These are phyloP conservation scores for Sclerotinia sclerotiorum DNA, from an alignment of 2,329 filamentous ascomycete genomes.

Conservation along the genomic window DNA sequence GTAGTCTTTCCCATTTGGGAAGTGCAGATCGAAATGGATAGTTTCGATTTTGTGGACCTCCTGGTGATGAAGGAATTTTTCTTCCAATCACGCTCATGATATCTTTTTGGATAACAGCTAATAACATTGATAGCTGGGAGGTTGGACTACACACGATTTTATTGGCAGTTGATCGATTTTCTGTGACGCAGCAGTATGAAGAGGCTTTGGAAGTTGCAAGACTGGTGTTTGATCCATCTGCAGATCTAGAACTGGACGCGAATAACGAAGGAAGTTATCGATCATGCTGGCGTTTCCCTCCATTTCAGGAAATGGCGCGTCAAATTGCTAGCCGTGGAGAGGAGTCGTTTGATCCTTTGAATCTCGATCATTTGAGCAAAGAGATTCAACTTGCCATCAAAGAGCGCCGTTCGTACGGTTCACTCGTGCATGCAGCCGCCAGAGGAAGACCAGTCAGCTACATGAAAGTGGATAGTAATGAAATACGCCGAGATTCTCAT, in stretches of 20 bases:
- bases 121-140: slow-evolving; percentile 35
- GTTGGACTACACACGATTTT: slow-evolving; percentile 35
- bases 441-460: slow-evolving; percentile 36
- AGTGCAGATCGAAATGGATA: too few species aligned
- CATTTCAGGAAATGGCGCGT: background rate
- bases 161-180: slow-evolving; percentile 30
- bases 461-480: slow-evolving; percentile 41
- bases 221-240: background rate
- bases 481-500: slow-evolving; percentile 42
- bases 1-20: too few species aligned
- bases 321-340: background rate
- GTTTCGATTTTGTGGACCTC: too few species aligned
- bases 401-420: slow-evolving; percentile 27
- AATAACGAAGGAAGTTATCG: background rate
- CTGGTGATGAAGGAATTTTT: background rate
- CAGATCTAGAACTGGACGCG: background rate
- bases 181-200: slow-evolving; percentile 35
- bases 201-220: background rate
- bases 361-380: background rate
- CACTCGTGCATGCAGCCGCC: slow-evolving; percentile 35
- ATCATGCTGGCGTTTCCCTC: slow-evolving; percentile 8
- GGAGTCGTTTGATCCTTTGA: slow-evolving; percentile 34
- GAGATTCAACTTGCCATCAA: slow-evolving; percentile 5
- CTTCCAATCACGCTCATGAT: background rate
- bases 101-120: background rate